Evolutionary conservation across 2,329 filamentous ascomycete genomes (phyloP), one percentile per base, ranked within the genome.

Genomic region (Xylaria sp.): DNA sequence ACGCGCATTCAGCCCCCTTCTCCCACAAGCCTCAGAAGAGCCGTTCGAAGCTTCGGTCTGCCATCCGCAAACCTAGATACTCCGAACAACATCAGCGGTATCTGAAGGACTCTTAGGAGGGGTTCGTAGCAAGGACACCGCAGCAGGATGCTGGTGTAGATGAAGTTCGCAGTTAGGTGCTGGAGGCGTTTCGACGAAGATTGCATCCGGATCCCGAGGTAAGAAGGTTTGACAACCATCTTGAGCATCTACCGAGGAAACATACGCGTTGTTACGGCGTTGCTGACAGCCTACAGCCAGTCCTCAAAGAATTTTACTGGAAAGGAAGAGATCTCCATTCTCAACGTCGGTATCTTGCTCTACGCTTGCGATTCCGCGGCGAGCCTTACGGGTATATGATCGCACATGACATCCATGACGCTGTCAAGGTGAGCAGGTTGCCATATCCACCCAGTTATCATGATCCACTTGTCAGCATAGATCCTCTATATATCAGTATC

Each of bases 341-440:
- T 56, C 54, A 67, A 50, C 33, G 63, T 9, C 63, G 63, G 9
- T 69, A 69, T 49, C 46, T 70, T 7, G 57, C 55, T n/a, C 61
- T 67, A 14, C 63, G 68, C 38, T 53, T 67, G 19, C 67, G 67
- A 11, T 66, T 72, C n/a, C 65, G 68, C 4, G 15, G 58, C 15
- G 69, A 72, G 46, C 64, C 68, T 2, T 66, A 69, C 23, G 66
- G 68, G 2, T 60, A 62, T 14, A 50, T 65, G 49, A 68, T 72
- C 25, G 69, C 70, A 12, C 66, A 68, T 33, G 71, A 72, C 23
- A 67, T 72, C 28, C 64, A 61, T 25, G 70, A 72, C 43, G 68
- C 71, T 50, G 53, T 64, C 35, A 64, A 66, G 57, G 67, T 63
- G 17, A 58, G 57, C 55, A 4, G 11, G 4, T 21, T 14, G 19